These are phyloP conservation scores for Ceratocystis destructans DNA, from an alignment of 2,329 filamentous ascomycete species.

Conservation along the genomic window DNA sequence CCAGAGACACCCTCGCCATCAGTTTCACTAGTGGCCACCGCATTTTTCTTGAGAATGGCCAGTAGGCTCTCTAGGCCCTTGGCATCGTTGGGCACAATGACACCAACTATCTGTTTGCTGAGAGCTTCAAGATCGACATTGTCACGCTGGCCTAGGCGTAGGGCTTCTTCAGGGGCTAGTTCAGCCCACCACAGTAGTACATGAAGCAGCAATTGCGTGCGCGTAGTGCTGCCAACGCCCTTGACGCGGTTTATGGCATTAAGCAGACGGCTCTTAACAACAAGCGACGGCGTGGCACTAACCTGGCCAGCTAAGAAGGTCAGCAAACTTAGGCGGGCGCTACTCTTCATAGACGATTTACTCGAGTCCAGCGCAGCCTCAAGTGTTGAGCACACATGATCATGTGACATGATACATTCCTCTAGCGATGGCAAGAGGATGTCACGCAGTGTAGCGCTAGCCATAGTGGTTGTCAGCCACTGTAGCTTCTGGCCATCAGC, in stretches of 20 bases:
- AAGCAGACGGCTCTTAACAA: conserved; percentile 60
- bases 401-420: conserved; percentile 70
- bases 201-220: conserved; percentile 65
- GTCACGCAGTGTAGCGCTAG: conserved; percentile 47
- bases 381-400: conserved; percentile 53
- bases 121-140: conserved; percentile 31
- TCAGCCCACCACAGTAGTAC: conserved; percentile 55
- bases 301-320: conserved; percentile 62
- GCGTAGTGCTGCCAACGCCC: conserved; percentile 51
- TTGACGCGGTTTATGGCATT: conserved; percentile 58
- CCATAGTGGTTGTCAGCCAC: conserved; percentile 45
- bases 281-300: conserved; percentile 51
- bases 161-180: conserved; percentile 38
- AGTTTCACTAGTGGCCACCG: conserved; percentile 7
- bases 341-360: conserved; percentile 41
- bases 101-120: conserved; percentile 35
- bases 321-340: conserved; percentile 50
- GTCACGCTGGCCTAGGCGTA: conserved; percentile 30
- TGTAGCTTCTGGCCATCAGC: conserved; percentile 39
- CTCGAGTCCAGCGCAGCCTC: conserved; percentile 30
- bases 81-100: conserved; percentile 41
- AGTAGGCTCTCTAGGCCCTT: conserved; percentile 40
- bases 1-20: conserved; percentile 28
- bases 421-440: conserved; percentile 65
- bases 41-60: conserved; percentile 29